A percentile compares a stretch with the other conserved stretches of the same genome.
phyloP scores from a whole-genome alignment of 108 stramenopile species.

The Cyclostephanos invisitatus region DNA sequence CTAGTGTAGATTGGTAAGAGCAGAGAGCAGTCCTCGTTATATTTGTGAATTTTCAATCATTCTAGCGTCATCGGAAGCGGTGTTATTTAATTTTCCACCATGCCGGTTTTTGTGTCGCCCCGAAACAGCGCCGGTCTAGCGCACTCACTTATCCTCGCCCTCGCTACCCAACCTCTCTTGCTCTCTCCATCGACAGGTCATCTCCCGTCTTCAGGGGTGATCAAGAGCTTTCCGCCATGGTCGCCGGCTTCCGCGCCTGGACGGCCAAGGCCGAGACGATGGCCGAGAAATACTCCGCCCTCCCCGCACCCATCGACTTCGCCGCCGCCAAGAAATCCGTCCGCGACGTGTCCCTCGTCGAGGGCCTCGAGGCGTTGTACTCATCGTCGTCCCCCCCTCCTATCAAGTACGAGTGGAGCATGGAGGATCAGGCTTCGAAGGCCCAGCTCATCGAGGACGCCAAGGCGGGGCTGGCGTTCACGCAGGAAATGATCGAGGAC shows the following conservation, averaged over 20 bases:
- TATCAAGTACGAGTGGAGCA: slow-evolving; percentile 71
- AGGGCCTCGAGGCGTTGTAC: slow-evolving; percentile 74
- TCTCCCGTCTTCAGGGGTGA: slow-evolving; percentile 78
- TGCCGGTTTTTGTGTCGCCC: background rate
- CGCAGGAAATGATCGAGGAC: slow-evolving; percentile 64
- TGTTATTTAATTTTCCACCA: background rate
- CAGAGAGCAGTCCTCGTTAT: background rate
- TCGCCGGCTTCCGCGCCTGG: slow-evolving; percentile 80
- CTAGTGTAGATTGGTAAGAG: slow-evolving; percentile 48
- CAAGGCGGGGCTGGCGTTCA: slow-evolving; percentile 58
- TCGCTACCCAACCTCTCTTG: background rate
- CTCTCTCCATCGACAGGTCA: slow-evolving; percentile 48
- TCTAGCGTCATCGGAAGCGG: background rate
- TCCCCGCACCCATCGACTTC: slow-evolving; percentile 84
- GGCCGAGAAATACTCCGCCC: slow-evolving; percentile 80
- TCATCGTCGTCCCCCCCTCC: slow-evolving; percentile 58
- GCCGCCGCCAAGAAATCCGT: slow-evolving; percentile 67
- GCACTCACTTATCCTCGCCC: background rate
- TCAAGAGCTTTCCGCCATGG: slow-evolving; percentile 70
- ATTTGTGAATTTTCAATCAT: background rate
- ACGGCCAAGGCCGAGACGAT: slow-evolving; percentile 76
- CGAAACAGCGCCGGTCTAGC: background rate
- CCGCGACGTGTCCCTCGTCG: slow-evolving; percentile 76
- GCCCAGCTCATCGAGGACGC: slow-evolving; percentile 73
- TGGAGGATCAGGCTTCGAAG: slow-evolving; percentile 73